A percentile compares a stretch with the other conserved stretches of the same genome.
These are phyloP conservation scores for Pythium phragmitis DNA, from an alignment of 352 stramenopile species.

Conservation along the genomic window DNA sequence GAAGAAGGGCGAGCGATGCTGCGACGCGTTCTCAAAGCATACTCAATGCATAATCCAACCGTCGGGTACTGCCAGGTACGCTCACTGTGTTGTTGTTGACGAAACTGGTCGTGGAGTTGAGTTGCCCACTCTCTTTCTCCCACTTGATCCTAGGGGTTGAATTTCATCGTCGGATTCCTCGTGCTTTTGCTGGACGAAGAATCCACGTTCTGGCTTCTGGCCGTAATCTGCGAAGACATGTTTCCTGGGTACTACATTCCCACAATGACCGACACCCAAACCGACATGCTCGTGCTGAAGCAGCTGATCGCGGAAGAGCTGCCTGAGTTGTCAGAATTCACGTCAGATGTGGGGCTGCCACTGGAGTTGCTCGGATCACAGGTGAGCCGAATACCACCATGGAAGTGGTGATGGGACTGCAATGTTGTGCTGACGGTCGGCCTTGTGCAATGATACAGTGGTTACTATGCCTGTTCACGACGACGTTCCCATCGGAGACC, in stretches of 20 bases:
- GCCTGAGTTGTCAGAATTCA: slow-evolving; percentile 71
- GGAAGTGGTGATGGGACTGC: too few species aligned
- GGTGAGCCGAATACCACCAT: slow-evolving; percentile 11
- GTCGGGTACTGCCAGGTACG: slow-evolving; percentile 85
- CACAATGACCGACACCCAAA: slow-evolving; percentile 87
- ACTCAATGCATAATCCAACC: slow-evolving; percentile 73
- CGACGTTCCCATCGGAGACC: slow-evolving; percentile 86
- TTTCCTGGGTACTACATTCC: slow-evolving; percentile 89
- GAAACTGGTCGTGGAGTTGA: neutral
- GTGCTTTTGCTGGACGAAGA: slow-evolving; percentile 84
- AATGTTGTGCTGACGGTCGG: neutral
- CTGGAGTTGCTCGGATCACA: slow-evolving; percentile 85
- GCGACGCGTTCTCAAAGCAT: slow-evolving; percentile 71
- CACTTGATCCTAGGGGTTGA: slow-evolving; percentile 47
- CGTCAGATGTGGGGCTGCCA: slow-evolving; percentile 71
- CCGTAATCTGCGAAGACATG: slow-evolving; percentile 88
- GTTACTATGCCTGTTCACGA: slow-evolving; percentile 91
- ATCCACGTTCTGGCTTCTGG: slow-evolving; percentile 85
- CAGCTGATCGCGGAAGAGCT: slow-evolving; percentile 83
- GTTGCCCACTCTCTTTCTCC: neutral
- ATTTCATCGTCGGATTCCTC: slow-evolving; percentile 89
- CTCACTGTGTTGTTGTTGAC: neutral
- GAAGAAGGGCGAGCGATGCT: slow-evolving; percentile 50
- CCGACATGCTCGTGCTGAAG: slow-evolving; percentile 89
- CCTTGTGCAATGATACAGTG: slow-evolving; percentile 43